A percentile compares a stretch with the other conserved stretches of the same genome.
These are phyloP conservation scores for Mallotus japonicus DNA, from an alignment of 441 rosid genomes.

Conservation along the genomic window DNA sequence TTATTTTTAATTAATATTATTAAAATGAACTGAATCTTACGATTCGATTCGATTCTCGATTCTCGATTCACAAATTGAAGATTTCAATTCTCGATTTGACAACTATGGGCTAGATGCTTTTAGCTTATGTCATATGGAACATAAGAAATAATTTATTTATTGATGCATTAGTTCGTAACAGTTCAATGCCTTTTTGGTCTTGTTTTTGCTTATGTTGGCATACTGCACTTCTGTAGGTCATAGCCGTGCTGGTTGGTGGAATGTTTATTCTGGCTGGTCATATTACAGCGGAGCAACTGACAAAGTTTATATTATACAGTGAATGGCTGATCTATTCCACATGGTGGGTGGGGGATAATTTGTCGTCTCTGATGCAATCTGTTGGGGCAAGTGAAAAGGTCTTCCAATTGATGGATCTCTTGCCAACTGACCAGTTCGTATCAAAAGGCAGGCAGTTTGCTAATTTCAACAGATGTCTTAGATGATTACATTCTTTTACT, in stretches of 20 bases:
- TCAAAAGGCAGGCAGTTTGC: conserved; percentile 60
- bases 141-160: background rate
- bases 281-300: conserved; percentile 89
- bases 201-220: conserved; percentile 18
- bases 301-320: conserved; percentile 87
- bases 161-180: background rate
- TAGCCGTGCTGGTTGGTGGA: conserved; percentile 91
- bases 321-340: conserved; percentile 97
- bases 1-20: no score
- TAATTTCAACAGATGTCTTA: conserved; percentile 5
- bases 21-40: no score
- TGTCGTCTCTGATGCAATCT: conserved; percentile 90
- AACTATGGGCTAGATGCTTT: background rate
- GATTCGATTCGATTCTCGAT: no score
- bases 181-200: background rate
- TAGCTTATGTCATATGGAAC: background rate
- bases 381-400: conserved; percentile 98
- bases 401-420: conserved; percentile 93
- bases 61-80: no score
- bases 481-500: conserved; percentile 9
- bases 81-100: no score
- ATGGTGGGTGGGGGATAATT: conserved; percentile 96
- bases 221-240: conserved; percentile 47
- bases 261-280: conserved; percentile 77
- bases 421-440: conserved; percentile 69